phyloP scores from a whole-genome alignment of 1,139 yeast species.

The Williopsis jadinii region DNA sequence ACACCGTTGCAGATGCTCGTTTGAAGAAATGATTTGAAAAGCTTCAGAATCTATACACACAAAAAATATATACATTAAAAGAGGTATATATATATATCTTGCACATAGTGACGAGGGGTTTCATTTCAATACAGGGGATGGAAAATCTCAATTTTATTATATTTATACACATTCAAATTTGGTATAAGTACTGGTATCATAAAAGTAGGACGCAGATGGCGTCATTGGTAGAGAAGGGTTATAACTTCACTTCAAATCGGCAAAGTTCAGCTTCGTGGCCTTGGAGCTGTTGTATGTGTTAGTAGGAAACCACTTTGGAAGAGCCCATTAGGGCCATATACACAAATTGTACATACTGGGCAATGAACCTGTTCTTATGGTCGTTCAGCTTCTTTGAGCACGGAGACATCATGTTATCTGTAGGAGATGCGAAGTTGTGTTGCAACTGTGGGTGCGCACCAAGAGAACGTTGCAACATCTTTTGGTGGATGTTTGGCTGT shows the following conservation, averaged over 20 bases:
- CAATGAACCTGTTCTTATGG: slow-evolving; percentile 37
- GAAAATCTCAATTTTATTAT: too few relatives aligned
- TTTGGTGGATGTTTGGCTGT: slow-evolving; percentile 2
- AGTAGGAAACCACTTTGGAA: neutral
- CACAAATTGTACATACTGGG: slow-evolving; percentile 13
- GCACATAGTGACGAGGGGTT: neutral
- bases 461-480: slow-evolving; percentile 17
- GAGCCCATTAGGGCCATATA: too few relatives aligned
- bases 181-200: neutral
- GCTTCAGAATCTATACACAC: neutral
- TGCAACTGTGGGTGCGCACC: slow-evolving; percentile 1
- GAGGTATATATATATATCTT: neutral
- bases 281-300: slow-evolving; percentile 13
- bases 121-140: too few relatives aligned
- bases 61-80: too few relatives aligned
- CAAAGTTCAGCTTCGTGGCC: slow-evolving; percentile 23
- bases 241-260: slow-evolving; percentile 1
- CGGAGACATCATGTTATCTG: slow-evolving; percentile 50
- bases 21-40: slow-evolving; percentile 15
- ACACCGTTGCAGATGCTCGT: slow-evolving; percentile 67
- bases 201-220: neutral
- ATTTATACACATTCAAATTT: neutral
- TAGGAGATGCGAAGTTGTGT: slow-evolving; percentile 44
- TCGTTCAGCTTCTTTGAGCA: slow-evolving; percentile 47
- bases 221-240: neutral